Evolutionary conservation across 2,329 filamentous ascomycete genomes (phyloP).

Genomic region (Cadophora gregata): DNA sequence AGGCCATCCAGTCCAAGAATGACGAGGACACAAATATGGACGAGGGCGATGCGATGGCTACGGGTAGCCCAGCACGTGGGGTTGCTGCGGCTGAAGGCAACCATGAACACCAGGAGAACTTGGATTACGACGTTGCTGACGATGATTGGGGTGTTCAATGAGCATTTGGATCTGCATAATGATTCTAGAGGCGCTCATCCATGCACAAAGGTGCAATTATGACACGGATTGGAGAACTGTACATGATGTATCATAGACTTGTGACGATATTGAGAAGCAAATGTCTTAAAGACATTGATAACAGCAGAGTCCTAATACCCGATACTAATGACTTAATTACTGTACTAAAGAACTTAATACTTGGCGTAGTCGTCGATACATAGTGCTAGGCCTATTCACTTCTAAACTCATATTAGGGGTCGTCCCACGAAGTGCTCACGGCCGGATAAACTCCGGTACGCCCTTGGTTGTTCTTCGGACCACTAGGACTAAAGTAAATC

Average conservation of each 20-base stretch:
- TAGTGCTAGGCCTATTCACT: not conserved
- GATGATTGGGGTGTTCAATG: conserved; percentile 43
- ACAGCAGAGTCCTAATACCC: too few species aligned
- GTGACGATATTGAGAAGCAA: conserved; percentile 2
- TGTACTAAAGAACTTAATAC: not conserved
- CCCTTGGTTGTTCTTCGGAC: not conserved
- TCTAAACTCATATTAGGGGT: not conserved
- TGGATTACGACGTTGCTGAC: conserved; percentile 51
- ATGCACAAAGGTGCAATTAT: not conserved
- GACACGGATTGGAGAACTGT: conserved; percentile 10
- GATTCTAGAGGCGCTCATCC: not conserved
- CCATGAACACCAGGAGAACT: conserved; percentile 38
- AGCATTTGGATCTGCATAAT: conserved; percentile 6
- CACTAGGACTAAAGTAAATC: not conserved
- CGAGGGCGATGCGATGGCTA: conserved; percentile 44
- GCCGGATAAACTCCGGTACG: not conserved
- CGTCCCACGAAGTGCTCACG: too few species aligned
- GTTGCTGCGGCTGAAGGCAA: conserved; percentile 22
- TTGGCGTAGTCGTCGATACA: not conserved
- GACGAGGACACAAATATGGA: conserved; percentile 37
- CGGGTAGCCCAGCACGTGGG: conserved; percentile 27
- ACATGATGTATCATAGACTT: conserved; percentile 16
- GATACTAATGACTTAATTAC: too few species aligned
- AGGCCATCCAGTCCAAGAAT: conserved; percentile 20
- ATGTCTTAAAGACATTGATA: not conserved